A percentile compares a stretch with the other conserved stretches of the same genome.
These are phyloP conservation scores for Euryodendron excelsum DNA, from an alignment of 148 eudicot species.

Conservation along the genomic window DNA sequence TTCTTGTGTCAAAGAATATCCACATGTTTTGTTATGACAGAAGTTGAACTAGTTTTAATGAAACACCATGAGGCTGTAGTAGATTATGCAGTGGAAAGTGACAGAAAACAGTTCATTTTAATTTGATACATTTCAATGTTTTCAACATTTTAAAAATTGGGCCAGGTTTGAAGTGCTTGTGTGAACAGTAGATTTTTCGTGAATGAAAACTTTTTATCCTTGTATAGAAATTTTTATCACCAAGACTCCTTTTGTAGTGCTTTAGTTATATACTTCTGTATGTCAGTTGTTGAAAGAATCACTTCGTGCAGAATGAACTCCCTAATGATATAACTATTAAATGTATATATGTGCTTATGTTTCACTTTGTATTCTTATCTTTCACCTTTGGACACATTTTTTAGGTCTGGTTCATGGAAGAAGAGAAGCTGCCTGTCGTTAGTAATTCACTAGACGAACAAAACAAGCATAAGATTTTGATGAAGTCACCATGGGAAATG, in stretches of 20 bases:
- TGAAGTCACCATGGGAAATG: conserved; percentile 93
- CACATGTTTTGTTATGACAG: not conserved
- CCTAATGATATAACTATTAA: not conserved
- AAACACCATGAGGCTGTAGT: not conserved
- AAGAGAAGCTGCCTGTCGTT: conserved; percentile 84
- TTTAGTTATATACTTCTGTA: not conserved
- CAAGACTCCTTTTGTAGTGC: not conserved
- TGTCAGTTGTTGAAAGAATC: not conserved
- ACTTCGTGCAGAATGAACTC: not conserved
- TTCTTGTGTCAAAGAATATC: not conserved
- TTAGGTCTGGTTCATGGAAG: conserved; percentile 86
- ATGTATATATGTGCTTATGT: not conserved
- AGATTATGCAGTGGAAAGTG: not conserved
- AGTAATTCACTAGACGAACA: conserved; percentile 49
- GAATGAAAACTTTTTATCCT: not conserved
- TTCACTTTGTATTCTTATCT: not conserved
- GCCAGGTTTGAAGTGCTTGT: not conserved
- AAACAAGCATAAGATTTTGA: conserved; percentile 62
- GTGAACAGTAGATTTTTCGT: not conserved
- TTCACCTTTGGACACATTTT: conserved; percentile 6
- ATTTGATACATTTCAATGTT: not conserved
- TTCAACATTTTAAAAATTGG: not conserved
- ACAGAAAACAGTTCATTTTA: not conserved
- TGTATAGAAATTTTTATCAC: not conserved
- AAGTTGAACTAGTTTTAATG: not conserved